Percentiles rank a stretch among this genome's conserved stretches.
phyloP scores from a whole-genome alignment of 2,329 filamentous ascomycete genomes.

The Exophiala calicioides region DNA sequence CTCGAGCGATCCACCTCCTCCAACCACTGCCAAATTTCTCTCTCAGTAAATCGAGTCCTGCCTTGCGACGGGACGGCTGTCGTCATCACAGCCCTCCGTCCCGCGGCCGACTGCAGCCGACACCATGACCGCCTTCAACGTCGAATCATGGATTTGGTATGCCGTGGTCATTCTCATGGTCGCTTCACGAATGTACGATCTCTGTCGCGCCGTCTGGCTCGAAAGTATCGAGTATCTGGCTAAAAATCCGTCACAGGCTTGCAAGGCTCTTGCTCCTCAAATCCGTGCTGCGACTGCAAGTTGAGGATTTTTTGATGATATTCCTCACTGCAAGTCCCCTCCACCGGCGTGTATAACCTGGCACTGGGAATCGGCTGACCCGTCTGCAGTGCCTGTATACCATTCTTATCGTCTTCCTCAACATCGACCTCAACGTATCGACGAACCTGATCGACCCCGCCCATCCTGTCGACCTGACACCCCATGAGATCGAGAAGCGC shows the following conservation, averaged over 20 bases:
- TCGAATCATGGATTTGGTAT: conserved; percentile 34
- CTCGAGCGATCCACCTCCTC: too few relatives aligned
- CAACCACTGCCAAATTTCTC: too few relatives aligned
- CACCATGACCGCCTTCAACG: conserved; percentile 29
- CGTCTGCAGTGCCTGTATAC: conserved; percentile 39
- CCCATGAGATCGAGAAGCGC: conserved; percentile 43
- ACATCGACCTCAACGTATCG: conserved; percentile 46
- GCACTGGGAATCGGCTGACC: too few relatives aligned
- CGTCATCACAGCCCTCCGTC: too few relatives aligned
- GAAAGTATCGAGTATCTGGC: background rate
- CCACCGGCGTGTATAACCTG: too few relatives aligned
- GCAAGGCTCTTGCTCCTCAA: conserved; percentile 28
- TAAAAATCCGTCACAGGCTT: conserved; percentile 9
- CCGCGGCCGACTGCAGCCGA: too few relatives aligned
- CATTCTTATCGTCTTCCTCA: conserved; percentile 46
- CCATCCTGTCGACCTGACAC: conserved; percentile 46
- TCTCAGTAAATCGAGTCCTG: too few relatives aligned
- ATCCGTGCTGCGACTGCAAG: conserved; percentile 42
- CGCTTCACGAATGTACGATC: conserved; percentile 28
- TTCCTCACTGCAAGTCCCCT: conserved; percentile 48
- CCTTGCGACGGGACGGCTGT: too few relatives aligned
- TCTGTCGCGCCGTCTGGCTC: background rate
- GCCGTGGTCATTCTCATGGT: conserved; percentile 26
- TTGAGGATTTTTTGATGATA: conserved; percentile 61
- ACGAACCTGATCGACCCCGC: conserved; percentile 49